Base-by-base conservation (phyloP, 1,284 basidiomycete species). In the Ustilago nuda region DNA sequence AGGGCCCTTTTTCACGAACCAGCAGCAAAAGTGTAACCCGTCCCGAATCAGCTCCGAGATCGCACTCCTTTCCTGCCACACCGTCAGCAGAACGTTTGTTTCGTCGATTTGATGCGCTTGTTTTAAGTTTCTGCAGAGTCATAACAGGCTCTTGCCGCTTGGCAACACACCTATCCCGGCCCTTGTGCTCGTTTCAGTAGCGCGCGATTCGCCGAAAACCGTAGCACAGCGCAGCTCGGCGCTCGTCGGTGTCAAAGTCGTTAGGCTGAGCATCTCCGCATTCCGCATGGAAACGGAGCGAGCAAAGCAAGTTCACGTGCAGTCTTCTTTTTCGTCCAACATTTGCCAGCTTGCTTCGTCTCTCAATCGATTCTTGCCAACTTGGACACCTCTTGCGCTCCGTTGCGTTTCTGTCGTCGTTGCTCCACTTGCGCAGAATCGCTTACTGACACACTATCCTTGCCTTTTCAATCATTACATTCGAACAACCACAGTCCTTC, bases 401-500 rank as follows among this genome's bases (percentile, higher is more conserved):
- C 30, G n/a, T 53, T 53, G 15, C 52, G 17, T 23, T 32, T 52
- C 51, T 33, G 8, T 35, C 12, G 15, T 33, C 11, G 12, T n/a
- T 48, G 17, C 52, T 37, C 30, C 9, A 33, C 36, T 23, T 30
- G 9, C 9, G 30, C 4, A 30, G 45, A 32, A 32, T 17, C 27
- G 48, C 30, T 30, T 13, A 50, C 48, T 50, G 27, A 50, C 48
- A 50, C 27, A 30, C 9, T 8, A 27, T 27, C 30, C 48, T 50
- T 46, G 6, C 36, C 57, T 23, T 36, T n/a, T 37, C 32, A 12
- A 15, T 23, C 19, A 19, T 37, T 17, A 53, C 33, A 19, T 37
- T 19, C 33, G 13, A n/a, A 17, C 35, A 19, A 15, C n/a, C 17
- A 36, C 64, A 77, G 71, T 48, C 67, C 72, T 13, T 72, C 71